Percentiles rank a stretch among this genome's conserved stretches.
These are phyloP conservation scores for Phytophthora tentaculata DNA, from an alignment of 352 stramenopile genomes.

Conservation along the genomic window DNA sequence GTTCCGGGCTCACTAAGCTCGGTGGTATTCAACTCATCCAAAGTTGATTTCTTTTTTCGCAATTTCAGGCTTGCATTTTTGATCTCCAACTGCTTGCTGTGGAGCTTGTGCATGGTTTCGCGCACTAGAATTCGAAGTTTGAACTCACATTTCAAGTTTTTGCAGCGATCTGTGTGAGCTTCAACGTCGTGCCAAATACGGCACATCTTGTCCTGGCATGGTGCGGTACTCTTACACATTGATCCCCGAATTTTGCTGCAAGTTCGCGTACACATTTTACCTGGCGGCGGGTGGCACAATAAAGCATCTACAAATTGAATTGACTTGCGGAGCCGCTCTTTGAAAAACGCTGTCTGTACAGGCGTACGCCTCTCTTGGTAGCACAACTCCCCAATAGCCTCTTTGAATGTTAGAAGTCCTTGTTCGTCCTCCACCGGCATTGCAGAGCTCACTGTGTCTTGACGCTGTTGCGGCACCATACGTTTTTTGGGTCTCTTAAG, in stretches of 20 bases:
- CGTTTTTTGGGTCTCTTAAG: conserved; percentile 21
- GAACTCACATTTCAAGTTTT: conserved; percentile 72
- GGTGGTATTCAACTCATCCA: conserved; percentile 41
- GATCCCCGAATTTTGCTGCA: conserved; percentile 60
- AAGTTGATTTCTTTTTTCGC: conserved; percentile 36
- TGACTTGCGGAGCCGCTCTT: conserved; percentile 68
- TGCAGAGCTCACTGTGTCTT: conserved; percentile 30
- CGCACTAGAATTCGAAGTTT: conserved; percentile 69
- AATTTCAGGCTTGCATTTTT: conserved; percentile 29
- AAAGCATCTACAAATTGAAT: conserved; percentile 76
- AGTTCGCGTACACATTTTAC: conserved; percentile 50
- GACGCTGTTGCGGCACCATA: conserved; percentile 8
- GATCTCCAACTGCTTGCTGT: conserved; percentile 55
- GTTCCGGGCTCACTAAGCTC: conserved; percentile 44
- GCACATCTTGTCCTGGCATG: conserved; percentile 71
- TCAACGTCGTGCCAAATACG: conserved; percentile 79
- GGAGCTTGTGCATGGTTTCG: conserved; percentile 72
- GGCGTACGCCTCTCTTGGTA: conserved; percentile 60
- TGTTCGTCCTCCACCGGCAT: conserved; percentile 50
- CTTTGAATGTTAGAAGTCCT: conserved; percentile 62
- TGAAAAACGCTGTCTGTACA: conserved; percentile 71
- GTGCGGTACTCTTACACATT: conserved; percentile 65
- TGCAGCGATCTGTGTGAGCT: conserved; percentile 67
- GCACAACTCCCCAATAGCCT: conserved; percentile 72
- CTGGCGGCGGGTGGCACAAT: conserved; percentile 58